phyloP scores from a whole-genome alignment of 768 basidiomycete species.

The Pulveroboletus sp. region DNA sequence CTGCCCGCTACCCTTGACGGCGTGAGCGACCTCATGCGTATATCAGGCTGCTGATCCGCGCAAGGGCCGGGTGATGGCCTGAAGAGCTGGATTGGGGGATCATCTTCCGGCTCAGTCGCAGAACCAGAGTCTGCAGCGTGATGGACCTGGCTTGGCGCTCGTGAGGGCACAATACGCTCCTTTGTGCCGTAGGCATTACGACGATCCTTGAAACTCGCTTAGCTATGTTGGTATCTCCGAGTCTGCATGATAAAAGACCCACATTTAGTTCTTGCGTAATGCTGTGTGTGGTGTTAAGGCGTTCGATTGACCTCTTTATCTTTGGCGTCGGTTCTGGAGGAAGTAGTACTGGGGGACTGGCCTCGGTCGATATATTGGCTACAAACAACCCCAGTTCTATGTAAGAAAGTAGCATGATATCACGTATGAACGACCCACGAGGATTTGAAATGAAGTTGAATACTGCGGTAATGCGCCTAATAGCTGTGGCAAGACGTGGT shows the following conservation, averaged over 20 bases:
- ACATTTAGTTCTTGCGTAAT: slow-evolving; percentile 18
- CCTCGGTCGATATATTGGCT: slow-evolving; percentile 54
- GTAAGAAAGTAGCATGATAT: slow-evolving; percentile 5
- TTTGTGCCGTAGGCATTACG: slow-evolving; percentile 2
- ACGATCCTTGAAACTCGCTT: slow-evolving; percentile 16
- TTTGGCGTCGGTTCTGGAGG: slow-evolving; percentile 16
- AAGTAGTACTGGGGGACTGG: slow-evolving; percentile 44
- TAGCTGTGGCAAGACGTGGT: slow-evolving; percentile 62
- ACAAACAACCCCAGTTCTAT: slow-evolving; percentile 14
- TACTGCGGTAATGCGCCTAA: slow-evolving; percentile 70
- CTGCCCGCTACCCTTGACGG: slow-evolving; percentile 17
- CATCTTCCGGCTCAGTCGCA: slow-evolving; percentile 30
- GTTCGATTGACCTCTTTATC: slow-evolving; percentile 9
- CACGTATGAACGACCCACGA: slow-evolving; percentile 46
- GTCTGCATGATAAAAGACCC: slow-evolving; percentile 10
- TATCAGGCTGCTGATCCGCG: slow-evolving; percentile 13
- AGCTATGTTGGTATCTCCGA: slow-evolving; percentile 6
- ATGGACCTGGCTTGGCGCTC: slow-evolving; percentile 9
- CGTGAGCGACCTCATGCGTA: slow-evolving; percentile 20
- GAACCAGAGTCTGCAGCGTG: slow-evolving; percentile 20
- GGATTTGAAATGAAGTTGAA: slow-evolving; percentile 64
- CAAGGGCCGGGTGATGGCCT: background rate
- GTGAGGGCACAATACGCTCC: slow-evolving; percentile 1
- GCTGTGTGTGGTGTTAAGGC: slow-evolving; percentile 2
- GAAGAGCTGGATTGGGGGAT: slow-evolving; percentile 2